Conservation (phyloP, 306 rosid species). For the Dicorynia guianensis region DNA sequence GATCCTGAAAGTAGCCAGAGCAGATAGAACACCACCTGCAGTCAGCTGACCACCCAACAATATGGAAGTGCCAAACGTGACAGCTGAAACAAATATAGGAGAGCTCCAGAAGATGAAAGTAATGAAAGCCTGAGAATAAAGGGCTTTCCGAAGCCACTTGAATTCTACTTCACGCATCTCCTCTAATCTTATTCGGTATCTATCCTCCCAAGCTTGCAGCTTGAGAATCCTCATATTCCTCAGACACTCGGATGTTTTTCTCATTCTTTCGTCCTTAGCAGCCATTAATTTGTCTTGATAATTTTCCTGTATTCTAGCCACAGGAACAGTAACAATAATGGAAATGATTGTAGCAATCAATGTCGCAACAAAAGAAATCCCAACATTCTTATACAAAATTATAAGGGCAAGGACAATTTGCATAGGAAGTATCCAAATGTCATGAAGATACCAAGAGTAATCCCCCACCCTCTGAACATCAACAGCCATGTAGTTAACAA, state of each 20-base stretch:
- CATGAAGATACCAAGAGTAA: slow-evolving; percentile 92
- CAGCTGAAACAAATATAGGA: slow-evolving; percentile 87
- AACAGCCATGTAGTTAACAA: slow-evolving; percentile 89
- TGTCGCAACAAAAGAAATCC: slow-evolving; percentile 82
- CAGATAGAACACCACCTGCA: slow-evolving; percentile 92
- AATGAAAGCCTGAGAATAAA: slow-evolving; percentile 84
- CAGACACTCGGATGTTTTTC: slow-evolving; percentile 82
- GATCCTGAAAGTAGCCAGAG: slow-evolving; percentile 92
- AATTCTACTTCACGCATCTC: slow-evolving; percentile 88
- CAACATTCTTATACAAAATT: slow-evolving; percentile 86
- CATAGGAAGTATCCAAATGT: slow-evolving; percentile 92
- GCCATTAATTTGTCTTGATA: slow-evolving; percentile 87
- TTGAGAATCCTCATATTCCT: slow-evolving; percentile 90
- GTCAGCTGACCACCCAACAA: slow-evolving; percentile 79
- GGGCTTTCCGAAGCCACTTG: slow-evolving; percentile 84
- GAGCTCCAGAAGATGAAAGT: slow-evolving; percentile 96
- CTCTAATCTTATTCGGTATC: slow-evolving; percentile 68
- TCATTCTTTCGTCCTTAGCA: slow-evolving; percentile 94
- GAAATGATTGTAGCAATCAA: slow-evolving; percentile 83
- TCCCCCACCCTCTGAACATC: slow-evolving; percentile 92
- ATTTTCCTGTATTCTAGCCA: slow-evolving; percentile 79
- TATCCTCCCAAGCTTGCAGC: slow-evolving; percentile 91
- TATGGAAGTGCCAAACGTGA: slow-evolving; percentile 80
- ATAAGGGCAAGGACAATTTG: slow-evolving; percentile 83
- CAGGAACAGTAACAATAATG: slow-evolving; percentile 76